Base-by-base conservation (phyloP, 495 filamentous ascomycete species). In the Neurospora sp. region DNA sequence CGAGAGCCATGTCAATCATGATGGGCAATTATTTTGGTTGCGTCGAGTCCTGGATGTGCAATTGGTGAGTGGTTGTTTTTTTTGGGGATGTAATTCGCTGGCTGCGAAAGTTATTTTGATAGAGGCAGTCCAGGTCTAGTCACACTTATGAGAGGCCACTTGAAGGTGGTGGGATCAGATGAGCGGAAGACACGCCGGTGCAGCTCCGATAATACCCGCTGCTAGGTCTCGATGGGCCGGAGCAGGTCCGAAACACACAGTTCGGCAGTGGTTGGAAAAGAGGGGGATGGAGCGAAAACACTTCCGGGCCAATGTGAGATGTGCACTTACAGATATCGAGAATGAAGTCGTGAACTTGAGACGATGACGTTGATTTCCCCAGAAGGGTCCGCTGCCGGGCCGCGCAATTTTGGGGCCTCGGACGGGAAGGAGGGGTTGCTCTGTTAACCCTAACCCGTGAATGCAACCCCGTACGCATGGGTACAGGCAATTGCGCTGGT, bases 1-100 rank as follows among this genome's bases (percentile, higher is more conserved):
- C 83, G 61, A 92, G 75, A 11, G 82, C 77, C 35, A 79, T 75
- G 59, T 83, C 82, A 70, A 81, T 76, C 79, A 81, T 81, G 71
- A 38, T 74, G 71, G 37, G 53, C 53, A 14, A 61, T 61, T 61
- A 35, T 31, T 53, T 27, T 61, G 12, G 22, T 16, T 61, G 27
- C 12, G 53, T 8, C 7, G 27, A 35, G 12, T 31, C 53, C 53
- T 61, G 53, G 20, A 18, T 31, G 0, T 61, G 27, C 12, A 35
- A 61, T 18, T 61, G 53, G 27, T 61, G 53, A 61, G 53, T 18
- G 27, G 6, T 61, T 12, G 46, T 22, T 12, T 53, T 53, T 27
- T 22, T 42, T 11, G n/a, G n/a, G 20, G 20, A 53, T 53, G 4
- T 61, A 14, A 8, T 16, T 16, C 2, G 22, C 7, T 16, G 53